Conservation (phyloP, 345 rosid genomes). For the Sisymbrium altissimum region DNA sequence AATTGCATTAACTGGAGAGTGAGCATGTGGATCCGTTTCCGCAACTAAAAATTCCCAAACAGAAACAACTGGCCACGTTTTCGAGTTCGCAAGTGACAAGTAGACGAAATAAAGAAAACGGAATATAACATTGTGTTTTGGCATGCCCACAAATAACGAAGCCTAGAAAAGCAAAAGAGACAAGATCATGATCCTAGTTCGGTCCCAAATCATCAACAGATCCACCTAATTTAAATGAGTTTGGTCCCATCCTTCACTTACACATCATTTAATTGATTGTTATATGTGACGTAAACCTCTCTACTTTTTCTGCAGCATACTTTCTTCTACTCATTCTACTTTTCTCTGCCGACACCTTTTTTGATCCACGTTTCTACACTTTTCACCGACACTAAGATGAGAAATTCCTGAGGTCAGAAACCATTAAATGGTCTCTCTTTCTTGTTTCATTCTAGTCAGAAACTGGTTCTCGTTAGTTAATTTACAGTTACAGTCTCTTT, state of each 20-base stretch:
- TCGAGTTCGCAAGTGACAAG: neutral
- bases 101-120: neutral
- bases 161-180: conserved; percentile 13
- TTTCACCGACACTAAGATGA: conserved; percentile 25
- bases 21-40: neutral
- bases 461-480: conserved; percentile 12
- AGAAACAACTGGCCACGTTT: neutral
- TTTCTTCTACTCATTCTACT: conserved; percentile 13
- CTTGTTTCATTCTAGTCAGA: conserved; percentile 19
- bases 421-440: conserved; percentile 3
- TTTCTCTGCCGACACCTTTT: conserved; percentile 32
- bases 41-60: neutral
- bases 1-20: neutral
- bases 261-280: conserved; percentile 22
- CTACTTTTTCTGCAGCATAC: neutral
- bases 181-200: conserved; percentile 30
- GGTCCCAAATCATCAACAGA: conserved; percentile 29
- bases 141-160: conserved; percentile 9
- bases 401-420: conserved; percentile 10
- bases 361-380: conserved; percentile 20
- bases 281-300: conserved; percentile 15
- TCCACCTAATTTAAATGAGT: conserved; percentile 11
- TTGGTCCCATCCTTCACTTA: conserved; percentile 29
- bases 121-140: neutral
- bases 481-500: conserved; percentile 6